Conservation (phyloP, 2,329 filamentous ascomycete genomes). For the Ophiosphaerella herpotricha region DNA sequence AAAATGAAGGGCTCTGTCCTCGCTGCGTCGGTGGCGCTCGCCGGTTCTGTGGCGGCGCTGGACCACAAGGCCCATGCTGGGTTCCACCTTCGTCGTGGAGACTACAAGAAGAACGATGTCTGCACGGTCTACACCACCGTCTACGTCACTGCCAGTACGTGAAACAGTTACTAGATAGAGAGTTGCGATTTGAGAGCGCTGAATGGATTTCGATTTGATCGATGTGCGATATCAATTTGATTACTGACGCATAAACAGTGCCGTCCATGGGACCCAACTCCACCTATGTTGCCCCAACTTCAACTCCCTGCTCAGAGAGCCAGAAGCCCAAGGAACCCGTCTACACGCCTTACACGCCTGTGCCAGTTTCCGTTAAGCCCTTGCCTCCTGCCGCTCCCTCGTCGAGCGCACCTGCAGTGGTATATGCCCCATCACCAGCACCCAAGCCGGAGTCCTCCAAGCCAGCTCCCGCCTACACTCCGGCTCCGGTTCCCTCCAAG, state of each 20-base stretch:
- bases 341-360: constrained; percentile 23
- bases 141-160: constrained; percentile 54
- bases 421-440: constrained; percentile 2
- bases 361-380: constrained; percentile 16
- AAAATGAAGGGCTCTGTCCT: constrained; percentile 77
- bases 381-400: constrained; percentile 1
- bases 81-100: constrained; percentile 60
- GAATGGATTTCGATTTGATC: background rate
- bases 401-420: background rate
- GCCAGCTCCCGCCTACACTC: constrained; percentile 2
- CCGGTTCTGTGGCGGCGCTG: constrained; percentile 59
- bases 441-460: constrained; percentile 10
- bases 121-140: constrained; percentile 75
- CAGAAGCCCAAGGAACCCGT: constrained; percentile 59
- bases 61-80: constrained; percentile 68
- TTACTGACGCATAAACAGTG: constrained; percentile 22
- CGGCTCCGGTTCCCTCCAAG: constrained; percentile 12
- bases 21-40: constrained; percentile 63
- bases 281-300: constrained; percentile 58
- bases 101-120: constrained; percentile 58
- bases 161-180: background rate
- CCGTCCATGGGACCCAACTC: constrained; percentile 33
- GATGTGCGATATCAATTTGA: background rate
- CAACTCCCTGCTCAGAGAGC: constrained; percentile 77
- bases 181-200: background rate